A percentile compares a stretch with the other conserved stretches of the same genome.
Evolutionary conservation across 2,329 filamentous ascomycete genomes (phyloP).

Genomic region (Trichoderma sp.): DNA sequence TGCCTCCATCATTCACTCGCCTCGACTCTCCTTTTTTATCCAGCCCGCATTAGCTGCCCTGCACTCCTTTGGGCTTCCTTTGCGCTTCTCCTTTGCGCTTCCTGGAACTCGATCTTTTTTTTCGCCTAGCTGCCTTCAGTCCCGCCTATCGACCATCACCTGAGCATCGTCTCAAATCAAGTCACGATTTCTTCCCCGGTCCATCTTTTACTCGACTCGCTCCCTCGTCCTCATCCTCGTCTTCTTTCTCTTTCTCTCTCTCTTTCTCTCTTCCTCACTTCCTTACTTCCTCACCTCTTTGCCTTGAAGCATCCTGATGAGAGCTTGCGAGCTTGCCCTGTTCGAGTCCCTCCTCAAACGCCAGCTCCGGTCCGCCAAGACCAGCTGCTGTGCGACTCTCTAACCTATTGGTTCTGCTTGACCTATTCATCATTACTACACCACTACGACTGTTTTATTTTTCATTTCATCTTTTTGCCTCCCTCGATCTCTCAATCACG

Average conservation of each 20-base stretch:
- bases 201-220: not conserved
- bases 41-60: not conserved
- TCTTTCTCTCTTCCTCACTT: not conserved
- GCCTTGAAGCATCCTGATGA: not conserved
- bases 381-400: slow-evolving; percentile 10
- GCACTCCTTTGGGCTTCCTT: slow-evolving; percentile 7
- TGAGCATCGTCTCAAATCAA: not conserved
- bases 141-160: not conserved
- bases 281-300: not conserved
- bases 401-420: too few relatives aligned
- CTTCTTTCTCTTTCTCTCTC: not conserved
- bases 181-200: not conserved
- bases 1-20: not conserved
- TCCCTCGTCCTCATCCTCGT: not conserved
- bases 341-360: slow-evolving; percentile 3
- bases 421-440: not conserved
- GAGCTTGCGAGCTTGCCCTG: not conserved
- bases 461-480: not conserved
- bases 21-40: slow-evolving; percentile 11
- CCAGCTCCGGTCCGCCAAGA: slow-evolving; percentile 8
- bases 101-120: not conserved
- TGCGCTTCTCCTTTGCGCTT: not conserved
- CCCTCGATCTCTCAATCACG: not conserved
- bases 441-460: not conserved
- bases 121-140: not conserved